Evolutionary conservation across 2,329 filamentous ascomycete species (phyloP).

Genomic region (Xylaria hypoxylon): DNA sequence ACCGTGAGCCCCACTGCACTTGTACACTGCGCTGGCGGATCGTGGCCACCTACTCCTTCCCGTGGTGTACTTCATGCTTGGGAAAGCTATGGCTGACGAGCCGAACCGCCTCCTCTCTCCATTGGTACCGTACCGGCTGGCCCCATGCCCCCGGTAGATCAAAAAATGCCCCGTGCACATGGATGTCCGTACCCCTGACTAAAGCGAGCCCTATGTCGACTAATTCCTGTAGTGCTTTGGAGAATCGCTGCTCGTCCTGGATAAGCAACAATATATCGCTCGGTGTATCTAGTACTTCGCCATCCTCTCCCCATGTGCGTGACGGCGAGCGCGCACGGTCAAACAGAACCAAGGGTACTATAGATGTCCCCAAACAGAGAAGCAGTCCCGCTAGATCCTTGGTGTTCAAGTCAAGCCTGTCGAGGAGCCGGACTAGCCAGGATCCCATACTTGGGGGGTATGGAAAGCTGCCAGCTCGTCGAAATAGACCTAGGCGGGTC

Average conservation of each 20-base stretch:
- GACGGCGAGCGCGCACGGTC: conserved; percentile 1
- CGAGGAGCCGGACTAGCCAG: conserved; percentile 9
- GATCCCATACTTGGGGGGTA: neutral
- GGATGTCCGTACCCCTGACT: neutral
- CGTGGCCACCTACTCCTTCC: conserved; percentile 3
- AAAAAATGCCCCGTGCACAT: conserved; percentile 1
- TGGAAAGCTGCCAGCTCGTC: conserved; percentile 1
- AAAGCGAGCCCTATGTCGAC: neutral
- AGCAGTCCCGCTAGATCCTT: conserved; percentile 12
- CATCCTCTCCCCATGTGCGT: conserved; percentile 17
- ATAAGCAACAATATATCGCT: neutral
- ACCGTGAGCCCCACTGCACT: neutral
- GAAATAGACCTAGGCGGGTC: neutral
- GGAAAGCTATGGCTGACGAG: conserved; percentile 18
- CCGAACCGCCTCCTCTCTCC: conserved; percentile 7
- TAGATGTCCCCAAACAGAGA: neutral
- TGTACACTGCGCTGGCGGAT: neutral
- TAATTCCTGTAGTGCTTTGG: neutral
- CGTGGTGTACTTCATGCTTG: conserved; percentile 14
- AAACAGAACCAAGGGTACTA: conserved; percentile 2
- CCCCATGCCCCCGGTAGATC: neutral
- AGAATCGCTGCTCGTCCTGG: conserved; percentile 1
- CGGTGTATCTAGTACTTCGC: conserved; percentile 12
- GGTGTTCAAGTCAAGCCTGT: conserved; percentile 1
- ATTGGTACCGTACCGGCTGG: neutral